Base-by-base conservation (phyloP, 2,329 filamentous ascomycete genomes). In the Rhinocladiella mackenziei region DNA sequence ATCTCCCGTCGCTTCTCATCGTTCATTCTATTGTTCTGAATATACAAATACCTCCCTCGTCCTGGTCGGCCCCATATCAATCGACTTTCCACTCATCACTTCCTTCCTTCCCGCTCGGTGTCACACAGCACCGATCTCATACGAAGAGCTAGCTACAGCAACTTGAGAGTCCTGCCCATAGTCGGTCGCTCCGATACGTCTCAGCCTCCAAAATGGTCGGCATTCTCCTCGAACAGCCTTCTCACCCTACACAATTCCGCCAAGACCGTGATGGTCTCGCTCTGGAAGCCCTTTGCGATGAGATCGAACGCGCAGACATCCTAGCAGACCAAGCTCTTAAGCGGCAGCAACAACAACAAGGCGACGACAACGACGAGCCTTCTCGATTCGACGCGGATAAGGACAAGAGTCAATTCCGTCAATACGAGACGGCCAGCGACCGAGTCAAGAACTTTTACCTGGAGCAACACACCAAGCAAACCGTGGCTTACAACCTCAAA, bases 391-490 rank as follows among this genome's bases (percentile, higher is more conserved):
- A 89, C 63, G 66, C 76, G 34, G 70, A 78, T 34, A 91, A 91
- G 65, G 83, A 91, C 73, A 89, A 89, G 72, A 76, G 79, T 15
- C 73, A 82, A 54, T 91, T 91, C 70, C 77, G 89, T 23, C 83
- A 92, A 62, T 95, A 91, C 68, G 81, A 88, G 58, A 81, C 82
- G 11, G 86, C 88, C 30, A 87, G 84, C 68, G 84, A 88, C 67
- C 78, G 86, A 38, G 87, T 94, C 64, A 89, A 89, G 73, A 78
- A 76, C 71, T 94, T 94, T 69, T 95, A 94, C 76, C 75, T 72
- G 47, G 86, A 81, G 59, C 78, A 81, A 55, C 78, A 81, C 66
- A 72, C 73, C 61, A 81, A 81, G 57, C 69, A 72, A 38, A 72
- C 68, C 0, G 68, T 72, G 1, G 35, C 85, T 7, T 94, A 89